These are phyloP conservation scores for Serendipita vermifera DNA, from an alignment of 768 basidiomycete species.

Conservation along the genomic window DNA sequence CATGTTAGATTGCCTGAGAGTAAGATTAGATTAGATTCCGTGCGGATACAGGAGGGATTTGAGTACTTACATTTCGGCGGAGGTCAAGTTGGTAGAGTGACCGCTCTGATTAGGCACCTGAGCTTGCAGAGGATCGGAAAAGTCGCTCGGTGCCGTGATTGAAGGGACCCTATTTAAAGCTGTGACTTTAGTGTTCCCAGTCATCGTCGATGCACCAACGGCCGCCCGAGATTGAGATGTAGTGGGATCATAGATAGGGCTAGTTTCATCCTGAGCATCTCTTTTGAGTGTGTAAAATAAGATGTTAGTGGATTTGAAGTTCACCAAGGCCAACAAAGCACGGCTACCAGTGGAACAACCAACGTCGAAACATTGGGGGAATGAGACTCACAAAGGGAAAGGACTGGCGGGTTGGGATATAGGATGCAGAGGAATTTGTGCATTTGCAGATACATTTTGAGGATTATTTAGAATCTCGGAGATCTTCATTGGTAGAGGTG, in stretches of 20 bases:
- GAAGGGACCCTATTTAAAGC: neutral
- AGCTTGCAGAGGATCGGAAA: neutral
- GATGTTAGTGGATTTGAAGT: neutral
- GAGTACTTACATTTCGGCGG: neutral
- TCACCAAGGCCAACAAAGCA: neutral
- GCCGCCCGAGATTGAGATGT: neutral
- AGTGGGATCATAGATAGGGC: neutral
- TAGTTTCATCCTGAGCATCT: neutral
- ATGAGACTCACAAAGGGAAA: neutral
- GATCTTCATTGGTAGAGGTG: constrained; percentile 3
- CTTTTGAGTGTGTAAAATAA: neutral
- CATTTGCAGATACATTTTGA: neutral
- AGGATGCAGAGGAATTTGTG: neutral
- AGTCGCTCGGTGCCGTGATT: neutral
- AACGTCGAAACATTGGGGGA: neutral
- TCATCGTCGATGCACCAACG: neutral
- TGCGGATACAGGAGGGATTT: neutral
- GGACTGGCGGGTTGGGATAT: neutral
- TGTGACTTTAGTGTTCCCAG: neutral
- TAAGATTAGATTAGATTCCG: neutral
- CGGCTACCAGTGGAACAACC: neutral
- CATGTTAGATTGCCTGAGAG: neutral
- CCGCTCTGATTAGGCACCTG: neutral
- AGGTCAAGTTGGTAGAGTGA: neutral
- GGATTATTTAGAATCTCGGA: neutral